Evolutionary conservation across 192 early-diverging fungal species (phyloP).

Genomic region (Linnemannia elongata): DNA sequence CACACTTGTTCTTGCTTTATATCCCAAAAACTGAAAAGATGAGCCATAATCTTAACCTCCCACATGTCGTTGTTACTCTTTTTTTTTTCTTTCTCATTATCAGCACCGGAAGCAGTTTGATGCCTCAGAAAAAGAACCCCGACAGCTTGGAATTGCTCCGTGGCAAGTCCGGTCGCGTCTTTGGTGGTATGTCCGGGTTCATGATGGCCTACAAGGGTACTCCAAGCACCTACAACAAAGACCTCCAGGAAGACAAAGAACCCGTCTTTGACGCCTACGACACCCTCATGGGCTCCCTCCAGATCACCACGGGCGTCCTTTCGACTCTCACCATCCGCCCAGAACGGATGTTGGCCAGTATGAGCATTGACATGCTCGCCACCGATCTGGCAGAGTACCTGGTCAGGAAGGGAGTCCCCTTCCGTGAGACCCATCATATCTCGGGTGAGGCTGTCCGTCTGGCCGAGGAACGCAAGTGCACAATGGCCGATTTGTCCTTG

Average conservation of each 20-base stretch:
- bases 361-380: constrained; percentile 96
- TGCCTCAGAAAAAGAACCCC: constrained; percentile 99
- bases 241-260: constrained; percentile 99
- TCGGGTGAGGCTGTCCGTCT: constrained; percentile 94
- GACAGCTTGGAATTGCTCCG: constrained; percentile 96
- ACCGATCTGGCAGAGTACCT: constrained; percentile 99
- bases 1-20: neutral
- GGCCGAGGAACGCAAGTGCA: constrained; percentile 87
- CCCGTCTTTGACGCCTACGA: constrained; percentile 97
- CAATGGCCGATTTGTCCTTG: constrained; percentile 81
- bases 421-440: constrained; percentile 99
- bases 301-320: constrained; percentile 93
- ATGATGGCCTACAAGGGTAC: constrained; percentile 99
- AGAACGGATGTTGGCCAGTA: constrained; percentile 83
- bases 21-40: neutral
- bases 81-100: neutral
- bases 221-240: constrained; percentile 99
- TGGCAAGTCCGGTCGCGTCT: constrained; percentile 96
- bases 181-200: constrained; percentile 95
- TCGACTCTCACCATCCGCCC: constrained; percentile 91
- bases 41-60: constrained; percentile 4
- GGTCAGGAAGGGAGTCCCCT: constrained; percentile 97
- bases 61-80: constrained; percentile 21
- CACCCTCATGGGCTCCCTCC: constrained; percentile 89
- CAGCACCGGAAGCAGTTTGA: constrained; percentile 96